Percentiles rank a stretch among this genome's conserved stretches.
Conservation (phyloP, 345 rosid genomes). For the Bruguiera sexangula region DNA sequence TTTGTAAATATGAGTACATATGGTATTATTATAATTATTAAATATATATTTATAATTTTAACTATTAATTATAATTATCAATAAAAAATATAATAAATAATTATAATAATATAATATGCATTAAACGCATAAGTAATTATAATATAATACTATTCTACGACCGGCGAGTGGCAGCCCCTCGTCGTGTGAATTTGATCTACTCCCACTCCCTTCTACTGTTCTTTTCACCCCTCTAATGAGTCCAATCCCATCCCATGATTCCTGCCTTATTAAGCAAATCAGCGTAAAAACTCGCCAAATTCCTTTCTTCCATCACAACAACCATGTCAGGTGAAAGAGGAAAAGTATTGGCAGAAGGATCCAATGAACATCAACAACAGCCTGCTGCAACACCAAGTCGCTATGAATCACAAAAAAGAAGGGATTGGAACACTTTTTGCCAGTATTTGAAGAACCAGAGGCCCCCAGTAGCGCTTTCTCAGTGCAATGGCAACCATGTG, state of each 20-base stretch:
- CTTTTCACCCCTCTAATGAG: conserved; percentile 22
- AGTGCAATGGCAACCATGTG: conserved; percentile 62
- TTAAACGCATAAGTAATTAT: no score
- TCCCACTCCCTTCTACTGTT: conserved; percentile 34
- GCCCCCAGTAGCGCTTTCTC: conserved; percentile 59
- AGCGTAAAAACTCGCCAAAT: not conserved
- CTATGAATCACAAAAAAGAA: conserved; percentile 71
- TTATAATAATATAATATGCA: no score
- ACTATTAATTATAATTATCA: no score
- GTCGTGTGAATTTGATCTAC: conserved; percentile 22
- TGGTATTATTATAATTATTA: no score
- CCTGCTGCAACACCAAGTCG: conserved; percentile 54
- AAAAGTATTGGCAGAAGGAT: conserved; percentile 38
- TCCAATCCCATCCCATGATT: conserved; percentile 4
- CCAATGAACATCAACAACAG: conserved; percentile 17
- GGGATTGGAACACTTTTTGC: conserved; percentile 85
- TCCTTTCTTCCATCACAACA: conserved; percentile 9
- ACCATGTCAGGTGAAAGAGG: conserved; percentile 47
- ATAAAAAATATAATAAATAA: no score
- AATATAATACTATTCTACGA: no score
- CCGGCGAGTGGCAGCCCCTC: conserved; percentile 1
- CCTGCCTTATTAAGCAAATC: conserved; percentile 24
- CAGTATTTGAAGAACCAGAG: conserved; percentile 68
- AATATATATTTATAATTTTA: no score
- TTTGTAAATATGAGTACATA: no score